phyloP scores from a whole-genome alignment of 208 protist species.

The Wallacemonas sp. region DNA sequence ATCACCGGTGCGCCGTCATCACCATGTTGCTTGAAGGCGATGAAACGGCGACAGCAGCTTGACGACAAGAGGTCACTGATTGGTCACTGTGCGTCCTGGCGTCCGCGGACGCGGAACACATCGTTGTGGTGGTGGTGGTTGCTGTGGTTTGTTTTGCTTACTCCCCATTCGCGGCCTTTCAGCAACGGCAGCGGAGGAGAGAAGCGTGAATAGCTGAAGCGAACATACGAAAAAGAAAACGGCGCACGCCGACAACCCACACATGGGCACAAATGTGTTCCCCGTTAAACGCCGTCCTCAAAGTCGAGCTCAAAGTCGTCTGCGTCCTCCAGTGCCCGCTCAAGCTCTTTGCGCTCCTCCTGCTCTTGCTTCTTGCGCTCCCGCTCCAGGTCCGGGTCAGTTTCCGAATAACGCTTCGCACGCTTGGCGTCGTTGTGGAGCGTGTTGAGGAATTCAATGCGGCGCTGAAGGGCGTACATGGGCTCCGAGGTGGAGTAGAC shows the following conservation, averaged over 20 bases:
- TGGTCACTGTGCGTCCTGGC: too few species aligned
- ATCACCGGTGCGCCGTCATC: too few species aligned
- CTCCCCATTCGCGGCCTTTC: too few species aligned
- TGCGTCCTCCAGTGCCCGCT: slow-evolving; percentile 73
- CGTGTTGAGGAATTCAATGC: slow-evolving; percentile 95
- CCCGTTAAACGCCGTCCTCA: slow-evolving; percentile 74
- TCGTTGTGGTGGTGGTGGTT: too few species aligned
- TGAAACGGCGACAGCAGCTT: too few species aligned
- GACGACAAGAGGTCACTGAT: too few species aligned
- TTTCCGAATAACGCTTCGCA: slow-evolving; percentile 86
- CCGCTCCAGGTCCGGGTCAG: slow-evolving; percentile 76
- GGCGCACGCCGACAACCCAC: neutral
- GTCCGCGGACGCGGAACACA: too few species aligned
- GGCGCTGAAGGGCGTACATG: slow-evolving; percentile 91
- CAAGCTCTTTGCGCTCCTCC: slow-evolving; percentile 55
- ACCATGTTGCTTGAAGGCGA: too few species aligned
- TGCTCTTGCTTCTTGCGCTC: slow-evolving; percentile 70
- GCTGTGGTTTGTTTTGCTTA: too few species aligned
- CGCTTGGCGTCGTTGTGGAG: slow-evolving; percentile 96
- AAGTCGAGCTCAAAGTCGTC: slow-evolving; percentile 77
- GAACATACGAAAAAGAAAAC: too few species aligned
- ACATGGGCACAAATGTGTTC: too few species aligned
- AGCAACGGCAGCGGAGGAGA: neutral
- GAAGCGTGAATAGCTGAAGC: neutral
- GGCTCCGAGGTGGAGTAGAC: slow-evolving; percentile 97